Evolutionary conservation across 495 filamentous ascomycete genomes (phyloP).

Genomic region (Symbiotaphrina buchneri): DNA sequence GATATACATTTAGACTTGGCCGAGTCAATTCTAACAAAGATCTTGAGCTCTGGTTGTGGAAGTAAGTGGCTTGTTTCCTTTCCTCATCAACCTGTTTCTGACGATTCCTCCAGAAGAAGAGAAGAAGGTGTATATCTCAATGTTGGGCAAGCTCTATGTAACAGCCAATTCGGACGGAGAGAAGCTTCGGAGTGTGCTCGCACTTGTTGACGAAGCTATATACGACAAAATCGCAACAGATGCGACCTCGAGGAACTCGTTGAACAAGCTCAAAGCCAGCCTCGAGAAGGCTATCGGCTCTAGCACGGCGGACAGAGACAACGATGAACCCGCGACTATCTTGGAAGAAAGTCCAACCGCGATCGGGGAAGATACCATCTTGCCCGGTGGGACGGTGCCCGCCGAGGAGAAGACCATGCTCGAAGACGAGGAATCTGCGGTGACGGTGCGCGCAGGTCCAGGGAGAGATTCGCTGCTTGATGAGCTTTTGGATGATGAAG

Average conservation of each 20-base stretch:
- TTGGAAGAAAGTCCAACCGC: neutral
- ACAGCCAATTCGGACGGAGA: constrained; percentile 28
- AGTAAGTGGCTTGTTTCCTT: constrained; percentile 23
- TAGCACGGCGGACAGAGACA: constrained; percentile 11
- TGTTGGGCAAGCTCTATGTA: constrained; percentile 69
- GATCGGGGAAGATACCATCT: neutral
- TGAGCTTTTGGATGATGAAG: constrained; percentile 1
- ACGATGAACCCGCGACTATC: constrained; percentile 9
- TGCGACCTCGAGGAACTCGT: constrained; percentile 46
- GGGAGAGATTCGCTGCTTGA: neutral
- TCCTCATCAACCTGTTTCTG: constrained; percentile 4
- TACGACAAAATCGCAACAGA: constrained; percentile 37
- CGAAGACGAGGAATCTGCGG: neutral
- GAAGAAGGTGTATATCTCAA: constrained; percentile 52
- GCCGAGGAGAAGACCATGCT: neutral
- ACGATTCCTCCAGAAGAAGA: constrained; percentile 44
- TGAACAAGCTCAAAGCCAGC: constrained; percentile 56
- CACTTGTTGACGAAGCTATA: constrained; percentile 39
- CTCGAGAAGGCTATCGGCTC: constrained; percentile 36
- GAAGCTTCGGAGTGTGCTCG: constrained; percentile 25
- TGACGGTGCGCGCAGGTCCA: neutral
- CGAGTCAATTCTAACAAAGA: constrained; percentile 31
- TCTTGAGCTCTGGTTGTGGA: constrained; percentile 24
- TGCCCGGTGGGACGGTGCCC: neutral
- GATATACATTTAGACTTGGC: constrained; percentile 51